These are phyloP conservation scores for Neoconidiobolus thromboides DNA, from an alignment of 371 early-diverging fungal species.

Conservation along the genomic window DNA sequence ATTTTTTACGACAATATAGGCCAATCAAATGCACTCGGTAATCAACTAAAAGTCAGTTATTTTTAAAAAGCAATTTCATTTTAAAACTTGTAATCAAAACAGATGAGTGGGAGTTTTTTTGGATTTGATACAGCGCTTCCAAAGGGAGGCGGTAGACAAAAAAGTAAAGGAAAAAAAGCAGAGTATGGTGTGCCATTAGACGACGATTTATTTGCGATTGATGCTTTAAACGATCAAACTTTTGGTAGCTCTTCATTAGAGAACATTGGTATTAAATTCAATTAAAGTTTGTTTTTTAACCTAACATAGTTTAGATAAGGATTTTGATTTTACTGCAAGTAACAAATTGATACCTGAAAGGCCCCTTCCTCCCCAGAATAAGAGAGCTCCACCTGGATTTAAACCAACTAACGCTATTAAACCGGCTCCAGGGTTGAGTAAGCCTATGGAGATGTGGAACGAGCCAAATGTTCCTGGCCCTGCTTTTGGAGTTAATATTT, in stretches of 20 bases:
- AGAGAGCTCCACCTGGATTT: background rate
- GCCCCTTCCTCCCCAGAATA: background rate
- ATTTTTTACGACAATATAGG: too few species aligned
- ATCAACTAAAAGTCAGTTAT: too few species aligned
- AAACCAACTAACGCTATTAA: background rate
- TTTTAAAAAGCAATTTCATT: too few species aligned
- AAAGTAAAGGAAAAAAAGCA: background rate
- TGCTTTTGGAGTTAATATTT: background rate
- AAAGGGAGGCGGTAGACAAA: background rate
- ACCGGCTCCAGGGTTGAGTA: background rate
- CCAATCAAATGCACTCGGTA: too few species aligned
- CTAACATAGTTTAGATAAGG: background rate
- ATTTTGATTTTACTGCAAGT: background rate
- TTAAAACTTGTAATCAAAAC: too few species aligned
- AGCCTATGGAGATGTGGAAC: background rate
- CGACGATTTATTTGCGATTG: background rate
- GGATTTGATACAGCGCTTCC: background rate
- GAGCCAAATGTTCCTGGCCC: conserved; percentile 1
- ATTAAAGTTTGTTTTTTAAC: background rate
- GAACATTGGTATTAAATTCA: background rate
- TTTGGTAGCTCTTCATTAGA: background rate
- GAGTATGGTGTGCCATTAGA: background rate
- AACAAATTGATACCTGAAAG: background rate
- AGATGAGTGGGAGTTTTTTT: background rate
- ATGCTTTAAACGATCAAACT: background rate